Evolutionary conservation across 2,329 filamentous ascomycete species (phyloP).

Genomic region (Aspergillus spinulosporus): DNA sequence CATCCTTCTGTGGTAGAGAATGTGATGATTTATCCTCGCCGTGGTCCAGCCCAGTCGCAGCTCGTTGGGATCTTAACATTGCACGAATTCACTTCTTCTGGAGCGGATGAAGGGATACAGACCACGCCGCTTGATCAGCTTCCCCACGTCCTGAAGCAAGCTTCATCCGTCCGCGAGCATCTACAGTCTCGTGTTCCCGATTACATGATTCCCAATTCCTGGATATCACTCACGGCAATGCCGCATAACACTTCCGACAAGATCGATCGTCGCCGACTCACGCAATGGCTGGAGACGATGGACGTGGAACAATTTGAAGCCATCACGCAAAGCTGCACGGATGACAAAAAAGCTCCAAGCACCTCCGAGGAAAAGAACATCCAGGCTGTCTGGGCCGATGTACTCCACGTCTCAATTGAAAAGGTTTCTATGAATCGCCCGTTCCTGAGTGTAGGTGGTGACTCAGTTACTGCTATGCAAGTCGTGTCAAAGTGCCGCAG

Average conservation of each 20-base stretch:
- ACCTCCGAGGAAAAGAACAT: slow-evolving; percentile 6
- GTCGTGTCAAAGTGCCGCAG: slow-evolving; percentile 6
- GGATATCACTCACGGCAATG: slow-evolving; percentile 7
- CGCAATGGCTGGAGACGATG: slow-evolving; percentile 12
- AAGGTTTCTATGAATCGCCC: slow-evolving; percentile 7
- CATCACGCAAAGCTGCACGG: background rate
- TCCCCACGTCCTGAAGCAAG: background rate
- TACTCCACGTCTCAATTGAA: slow-evolving; percentile 7
- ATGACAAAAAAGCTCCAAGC: background rate
- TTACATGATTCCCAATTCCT: slow-evolving; percentile 11
- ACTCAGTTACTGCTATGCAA: slow-evolving; percentile 16
- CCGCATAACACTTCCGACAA: slow-evolving; percentile 14
- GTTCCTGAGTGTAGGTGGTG: slow-evolving; percentile 12
- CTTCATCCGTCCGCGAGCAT: slow-evolving; percentile 6
- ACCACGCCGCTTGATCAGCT: background rate
- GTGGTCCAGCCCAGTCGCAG: background rate
- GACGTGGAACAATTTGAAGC: slow-evolving; percentile 4
- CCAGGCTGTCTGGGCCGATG: background rate
- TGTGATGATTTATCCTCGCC: background rate
- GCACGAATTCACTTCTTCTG: background rate
- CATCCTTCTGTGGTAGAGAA: background rate
- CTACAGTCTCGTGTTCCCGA: slow-evolving; percentile 6
- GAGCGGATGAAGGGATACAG: background rate
- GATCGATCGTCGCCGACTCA: slow-evolving; percentile 6
- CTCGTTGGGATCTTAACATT: too few species aligned